Evolutionary conservation across 208 protist genomes (phyloP).

Genomic region (Crithidia mellificae): DNA sequence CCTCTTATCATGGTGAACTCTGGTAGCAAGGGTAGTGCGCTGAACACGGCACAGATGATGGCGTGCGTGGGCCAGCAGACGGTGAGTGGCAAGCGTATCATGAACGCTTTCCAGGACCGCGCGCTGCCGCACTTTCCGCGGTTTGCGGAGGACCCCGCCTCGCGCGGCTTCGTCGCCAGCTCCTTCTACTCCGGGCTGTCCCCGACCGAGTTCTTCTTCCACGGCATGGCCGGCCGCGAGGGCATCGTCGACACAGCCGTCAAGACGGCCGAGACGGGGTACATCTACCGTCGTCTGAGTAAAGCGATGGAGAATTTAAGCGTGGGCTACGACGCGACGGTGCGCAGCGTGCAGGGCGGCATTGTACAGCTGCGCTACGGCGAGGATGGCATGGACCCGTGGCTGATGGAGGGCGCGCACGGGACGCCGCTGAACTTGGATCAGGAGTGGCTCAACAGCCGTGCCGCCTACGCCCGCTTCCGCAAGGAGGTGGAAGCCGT

Average conservation of each 20-base stretch:
- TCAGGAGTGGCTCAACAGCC: constrained; percentile 77
- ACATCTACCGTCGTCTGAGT: constrained; percentile 99
- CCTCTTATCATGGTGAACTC: constrained; percentile 99
- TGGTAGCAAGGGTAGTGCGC: constrained; percentile 96
- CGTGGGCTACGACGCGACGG: constrained; percentile 98
- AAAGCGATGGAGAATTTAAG: constrained; percentile 98
- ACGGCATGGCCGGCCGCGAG: constrained; percentile 99
- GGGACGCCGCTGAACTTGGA: constrained; percentile 80
- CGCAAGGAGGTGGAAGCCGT: constrained; percentile 16
- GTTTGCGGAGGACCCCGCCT: constrained; percentile 79
- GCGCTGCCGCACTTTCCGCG: constrained; percentile 98
- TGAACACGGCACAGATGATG: constrained; percentile 99
- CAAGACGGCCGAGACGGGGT: constrained; percentile 99
- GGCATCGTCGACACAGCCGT: constrained; percentile 99
- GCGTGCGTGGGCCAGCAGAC: constrained; percentile 99
- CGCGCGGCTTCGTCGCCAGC: constrained; percentile 99
- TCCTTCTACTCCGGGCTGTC: constrained; percentile 98
- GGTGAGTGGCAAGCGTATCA: constrained; percentile 97
- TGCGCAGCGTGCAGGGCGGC: constrained; percentile 92
- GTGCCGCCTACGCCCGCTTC: constrained; percentile 60
- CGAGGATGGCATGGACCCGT: constrained; percentile 99
- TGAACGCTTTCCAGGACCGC: constrained; percentile 97
- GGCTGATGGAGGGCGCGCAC: constrained; percentile 95
- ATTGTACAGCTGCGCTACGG: constrained; percentile 99
- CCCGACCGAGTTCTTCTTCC: constrained; percentile 99